These are phyloP conservation scores for Yamadazyma dushanensis DNA, from an alignment of 1,139 yeast genomes.

Conservation along the genomic window DNA sequence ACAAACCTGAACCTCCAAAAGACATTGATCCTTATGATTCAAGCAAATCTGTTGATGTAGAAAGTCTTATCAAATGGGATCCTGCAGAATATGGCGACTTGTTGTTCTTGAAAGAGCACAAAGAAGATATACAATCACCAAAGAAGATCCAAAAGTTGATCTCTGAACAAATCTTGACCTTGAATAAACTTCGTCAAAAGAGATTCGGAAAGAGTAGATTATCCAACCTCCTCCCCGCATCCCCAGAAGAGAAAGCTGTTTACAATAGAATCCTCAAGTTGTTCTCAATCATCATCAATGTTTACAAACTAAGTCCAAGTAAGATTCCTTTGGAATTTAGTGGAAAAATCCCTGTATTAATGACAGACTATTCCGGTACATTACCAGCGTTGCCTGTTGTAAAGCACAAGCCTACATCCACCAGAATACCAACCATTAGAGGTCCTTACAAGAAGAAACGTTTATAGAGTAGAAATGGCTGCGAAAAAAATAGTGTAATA, in stretches of 20 bases:
- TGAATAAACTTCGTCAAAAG: slow-evolving; percentile 64
- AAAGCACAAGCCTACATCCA: slow-evolving; percentile 22
- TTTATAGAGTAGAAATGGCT: neutral
- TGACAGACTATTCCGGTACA: slow-evolving; percentile 74
- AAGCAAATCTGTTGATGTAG: slow-evolving; percentile 23
- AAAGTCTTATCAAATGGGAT: slow-evolving; percentile 37
- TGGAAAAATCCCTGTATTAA: slow-evolving; percentile 63
- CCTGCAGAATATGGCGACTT: slow-evolving; percentile 31
- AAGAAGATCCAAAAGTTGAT: slow-evolving; percentile 49
- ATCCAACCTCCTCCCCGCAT: slow-evolving; percentile 30
- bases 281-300: slow-evolving; percentile 30
- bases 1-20: slow-evolving; percentile 10
- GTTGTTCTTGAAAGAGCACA: slow-evolving; percentile 28
- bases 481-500: neutral
- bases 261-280: slow-evolving; percentile 46
- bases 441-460: slow-evolving; percentile 42
- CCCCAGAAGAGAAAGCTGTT: slow-evolving; percentile 27
- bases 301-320: slow-evolving; percentile 27
- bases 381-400: slow-evolving; percentile 60
- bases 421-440: slow-evolving; percentile 42
- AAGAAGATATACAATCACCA: slow-evolving; percentile 28
- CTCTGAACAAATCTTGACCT: slow-evolving; percentile 53
- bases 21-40: slow-evolving; percentile 14
- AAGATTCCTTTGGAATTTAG: slow-evolving; percentile 37
- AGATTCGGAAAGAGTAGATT: slow-evolving; percentile 43